A percentile compares a stretch with the other conserved stretches of the same genome.
phyloP scores from a whole-genome alignment of 345 rosid genomes.

The Brassica rapa region DNA sequence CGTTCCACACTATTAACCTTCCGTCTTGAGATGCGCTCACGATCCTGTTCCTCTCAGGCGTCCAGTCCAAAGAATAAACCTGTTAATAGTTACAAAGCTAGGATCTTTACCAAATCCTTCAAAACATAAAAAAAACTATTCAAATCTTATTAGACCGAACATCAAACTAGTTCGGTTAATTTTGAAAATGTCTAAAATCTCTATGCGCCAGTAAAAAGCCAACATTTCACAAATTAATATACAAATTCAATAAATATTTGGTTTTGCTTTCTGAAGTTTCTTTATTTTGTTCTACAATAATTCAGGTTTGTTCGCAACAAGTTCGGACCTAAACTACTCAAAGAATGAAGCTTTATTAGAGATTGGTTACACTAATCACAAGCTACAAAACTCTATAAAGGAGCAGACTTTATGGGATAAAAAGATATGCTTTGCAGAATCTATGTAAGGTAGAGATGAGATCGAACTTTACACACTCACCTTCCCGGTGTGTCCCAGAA shows the following conservation, averaged over 20 bases:
- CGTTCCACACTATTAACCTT: conserved; percentile 93
- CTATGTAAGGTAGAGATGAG: neutral
- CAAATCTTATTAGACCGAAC: neutral
- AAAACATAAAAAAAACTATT: neutral
- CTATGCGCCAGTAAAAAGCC: too few species aligned
- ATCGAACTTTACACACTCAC: conserved; percentile 34
- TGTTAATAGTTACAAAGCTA: conserved; percentile 30
- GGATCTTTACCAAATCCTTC: neutral
- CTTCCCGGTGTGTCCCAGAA: conserved; percentile 97
- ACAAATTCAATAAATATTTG: too few species aligned
- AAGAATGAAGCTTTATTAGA: neutral
- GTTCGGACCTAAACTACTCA: neutral
- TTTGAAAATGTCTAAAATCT: too few species aligned
- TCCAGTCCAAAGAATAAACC: conserved; percentile 97
- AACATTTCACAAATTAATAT: too few species aligned
- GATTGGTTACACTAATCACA: conserved; percentile 6
- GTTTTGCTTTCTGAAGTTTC: too few species aligned
- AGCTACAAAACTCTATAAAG: conserved; percentile 10
- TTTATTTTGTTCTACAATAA: too few species aligned
- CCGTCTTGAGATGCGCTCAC: conserved; percentile 99
- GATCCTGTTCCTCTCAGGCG: conserved; percentile 77
- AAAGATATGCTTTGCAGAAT: neutral
- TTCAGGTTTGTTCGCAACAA: too few species aligned
- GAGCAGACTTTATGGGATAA: neutral
- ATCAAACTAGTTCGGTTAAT: neutral